These are phyloP conservation scores for Penicillium alfredii DNA, from an alignment of 495 filamentous ascomycete genomes.

Conservation along the genomic window DNA sequence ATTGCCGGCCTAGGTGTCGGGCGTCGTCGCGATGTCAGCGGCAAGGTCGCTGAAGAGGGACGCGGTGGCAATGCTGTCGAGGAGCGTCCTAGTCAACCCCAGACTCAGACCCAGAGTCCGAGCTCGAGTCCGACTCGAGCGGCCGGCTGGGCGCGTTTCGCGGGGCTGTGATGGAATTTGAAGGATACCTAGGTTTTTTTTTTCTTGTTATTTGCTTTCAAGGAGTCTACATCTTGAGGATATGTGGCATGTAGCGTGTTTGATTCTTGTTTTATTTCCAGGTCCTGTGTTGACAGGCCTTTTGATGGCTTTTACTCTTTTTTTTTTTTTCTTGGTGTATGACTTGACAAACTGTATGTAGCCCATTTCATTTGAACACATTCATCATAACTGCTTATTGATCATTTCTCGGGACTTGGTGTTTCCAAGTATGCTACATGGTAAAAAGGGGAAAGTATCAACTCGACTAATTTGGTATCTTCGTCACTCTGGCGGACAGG, in stretches of 20 bases:
- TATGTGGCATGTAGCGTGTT: constrained; percentile 15
- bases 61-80: constrained; percentile 39
- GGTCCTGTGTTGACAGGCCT: too few species aligned
- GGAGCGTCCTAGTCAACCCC: constrained; percentile 7
- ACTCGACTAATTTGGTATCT: too few species aligned
- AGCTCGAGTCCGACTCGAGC: constrained; percentile 22
- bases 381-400: too few species aligned
- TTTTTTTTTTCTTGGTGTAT: not conserved
- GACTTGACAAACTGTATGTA: not conserved
- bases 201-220: constrained; percentile 17
- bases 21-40: constrained; percentile 66
- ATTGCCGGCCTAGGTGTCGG: constrained; percentile 45
- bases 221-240: too few species aligned
- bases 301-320: not conserved
- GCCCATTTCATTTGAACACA: too few species aligned
- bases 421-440: too few species aligned
- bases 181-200: constrained; percentile 5
- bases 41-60: constrained; percentile 82
- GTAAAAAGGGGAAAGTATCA: too few species aligned
- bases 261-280: constrained; percentile 6
- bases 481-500: too few species aligned
- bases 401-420: too few species aligned
- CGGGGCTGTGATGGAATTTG: constrained; percentile 29
- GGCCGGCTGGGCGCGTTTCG: constrained; percentile 45
- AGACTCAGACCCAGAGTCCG: constrained; percentile 7